phyloP scores from a whole-genome alignment of 1,284 basidiomycete species.

The Pseudozyma sp. region DNA sequence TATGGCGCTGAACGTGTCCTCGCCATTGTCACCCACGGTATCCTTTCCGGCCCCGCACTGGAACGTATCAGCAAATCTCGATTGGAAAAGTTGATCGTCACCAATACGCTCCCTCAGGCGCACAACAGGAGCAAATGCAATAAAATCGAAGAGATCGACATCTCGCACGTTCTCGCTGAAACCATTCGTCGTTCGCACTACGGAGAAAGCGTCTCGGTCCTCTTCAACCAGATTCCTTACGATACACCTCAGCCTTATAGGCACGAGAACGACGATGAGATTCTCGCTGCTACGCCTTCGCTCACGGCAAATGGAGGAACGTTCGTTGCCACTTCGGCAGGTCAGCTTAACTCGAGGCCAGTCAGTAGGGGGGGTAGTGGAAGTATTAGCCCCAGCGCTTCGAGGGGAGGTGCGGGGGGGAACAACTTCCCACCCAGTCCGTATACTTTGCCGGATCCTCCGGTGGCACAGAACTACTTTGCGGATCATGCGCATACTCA shows the following conservation, averaged over 20 bases:
- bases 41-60: constrained; percentile 89
- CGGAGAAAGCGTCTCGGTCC: constrained; percentile 65
- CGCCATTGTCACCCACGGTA: constrained; percentile 97
- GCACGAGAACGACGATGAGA: constrained; percentile 54
- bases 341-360: constrained; percentile 3
- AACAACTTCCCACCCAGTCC: constrained; percentile 38
- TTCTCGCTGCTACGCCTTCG: constrained; percentile 5
- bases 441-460: constrained; percentile 60
- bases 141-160: constrained; percentile 92
- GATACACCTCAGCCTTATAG: constrained; percentile 68
- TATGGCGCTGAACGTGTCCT: constrained; percentile 88
- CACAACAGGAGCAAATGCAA: constrained; percentile 80
- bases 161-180: constrained; percentile 94
- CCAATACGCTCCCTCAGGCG: constrained; percentile 94
- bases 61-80: constrained; percentile 67
- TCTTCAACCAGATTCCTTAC: constrained; percentile 68
- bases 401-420: constrained; percentile 1
- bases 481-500: constrained; percentile 12
- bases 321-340: background rate
- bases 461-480: constrained; percentile 55
- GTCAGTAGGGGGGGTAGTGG: constrained; percentile 6
- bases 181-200: constrained; percentile 85
- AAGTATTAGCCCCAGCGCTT: constrained; percentile 8
- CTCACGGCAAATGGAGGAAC: background rate
- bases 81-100: constrained; percentile 94